A percentile compares a stretch with the other conserved stretches of the same genome.
phyloP scores from a whole-genome alignment of 1,284 basidiomycete species.

The Gomphus bonarii region DNA sequence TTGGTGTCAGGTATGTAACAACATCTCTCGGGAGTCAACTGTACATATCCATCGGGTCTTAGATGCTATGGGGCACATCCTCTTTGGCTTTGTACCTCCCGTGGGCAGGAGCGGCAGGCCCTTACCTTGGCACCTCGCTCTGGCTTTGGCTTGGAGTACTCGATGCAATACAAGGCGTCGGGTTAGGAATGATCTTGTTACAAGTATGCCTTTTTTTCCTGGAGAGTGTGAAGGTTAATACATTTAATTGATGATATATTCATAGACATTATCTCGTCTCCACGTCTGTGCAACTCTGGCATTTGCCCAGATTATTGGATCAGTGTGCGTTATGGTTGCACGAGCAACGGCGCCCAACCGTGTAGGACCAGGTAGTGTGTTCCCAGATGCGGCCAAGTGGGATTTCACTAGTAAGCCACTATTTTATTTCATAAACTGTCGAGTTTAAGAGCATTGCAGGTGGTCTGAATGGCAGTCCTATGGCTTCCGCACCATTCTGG shows the following conservation, averaged over 20 bases:
- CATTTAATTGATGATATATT: neutral
- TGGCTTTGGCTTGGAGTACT: constrained; percentile 94
- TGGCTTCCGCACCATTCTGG: constrained; percentile 81
- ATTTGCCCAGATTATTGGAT: constrained; percentile 76
- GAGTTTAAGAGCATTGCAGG: constrained; percentile 4
- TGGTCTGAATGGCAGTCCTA: constrained; percentile 45
- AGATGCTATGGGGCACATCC: constrained; percentile 83
- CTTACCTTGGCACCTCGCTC: constrained; percentile 77
- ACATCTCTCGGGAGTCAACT: neutral
- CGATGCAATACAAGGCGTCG: constrained; percentile 87
- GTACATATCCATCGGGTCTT: constrained; percentile 9
- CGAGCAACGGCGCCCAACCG: constrained; percentile 78
- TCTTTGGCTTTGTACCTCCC: constrained; percentile 84
- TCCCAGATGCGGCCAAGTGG: constrained; percentile 88
- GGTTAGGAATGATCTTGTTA: constrained; percentile 86
- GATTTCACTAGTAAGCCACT: constrained; percentile 52
- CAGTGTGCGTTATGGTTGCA: constrained; percentile 76
- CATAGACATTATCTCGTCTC: constrained; percentile 74
- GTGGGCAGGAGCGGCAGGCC: constrained; percentile 77
- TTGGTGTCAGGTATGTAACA: constrained; percentile 73
- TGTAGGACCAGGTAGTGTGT: constrained; percentile 78
- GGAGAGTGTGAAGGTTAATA: neutral
- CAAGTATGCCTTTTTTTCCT: constrained; percentile 37
- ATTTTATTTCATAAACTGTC: constrained; percentile 4
- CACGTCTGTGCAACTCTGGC: constrained; percentile 89